Evolutionary conservation across 2,329 filamentous ascomycete genomes (phyloP), one percentile per base, ranked within the genome.

Genomic region (Coccinonectria pachysandricola): DNA sequence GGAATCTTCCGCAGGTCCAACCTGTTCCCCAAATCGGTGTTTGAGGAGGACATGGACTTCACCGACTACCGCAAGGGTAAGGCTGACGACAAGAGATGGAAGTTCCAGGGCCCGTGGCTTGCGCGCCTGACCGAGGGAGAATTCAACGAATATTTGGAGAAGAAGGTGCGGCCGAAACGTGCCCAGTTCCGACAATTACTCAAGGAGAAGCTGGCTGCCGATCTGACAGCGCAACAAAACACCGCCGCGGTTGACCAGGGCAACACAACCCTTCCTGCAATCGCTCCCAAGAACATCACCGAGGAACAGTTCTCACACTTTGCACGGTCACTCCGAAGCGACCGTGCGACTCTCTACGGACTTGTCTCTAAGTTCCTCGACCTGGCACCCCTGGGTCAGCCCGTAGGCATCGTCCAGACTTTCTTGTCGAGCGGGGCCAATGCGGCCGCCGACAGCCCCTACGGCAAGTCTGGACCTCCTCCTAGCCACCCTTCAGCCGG

Each of bases 31-130:
- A 62, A 53, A 39, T 75, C 71, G 3, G 71, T 75, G 3, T 79
- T 79, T 24, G 73, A 78, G 38, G 62, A 70, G 35, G 56, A 63
- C 16, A 52, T 60, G 41, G 74, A 79, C 39, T 54, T 65, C 24
- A 77, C 70, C 20, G 52, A 55, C 15, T 40, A 62, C 14, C 42
- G 49, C 21, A 33, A 45, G 10, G 48, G 49, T 31, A 44, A 56
- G 20, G 42, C 49, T 18, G 53, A 57, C 24, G 62, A 65, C 35
- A 60, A 59, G 39, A 63, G 75, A 36, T 81, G 76, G 76, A 79
- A 74, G 47, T 80, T 78, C 37, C 54, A 56, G 14, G 76, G 76
- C 1, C 76, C 76, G 3, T 80, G 74, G 74, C 59, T 80, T 17
- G 73, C 72, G 17, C 68, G 69, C 21, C 64, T 77, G 59, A 65